Percentiles rank a stretch among this genome's conserved stretches.
phyloP scores from a whole-genome alignment of 495 filamentous ascomycete species.

The Penicillium steckii region DNA sequence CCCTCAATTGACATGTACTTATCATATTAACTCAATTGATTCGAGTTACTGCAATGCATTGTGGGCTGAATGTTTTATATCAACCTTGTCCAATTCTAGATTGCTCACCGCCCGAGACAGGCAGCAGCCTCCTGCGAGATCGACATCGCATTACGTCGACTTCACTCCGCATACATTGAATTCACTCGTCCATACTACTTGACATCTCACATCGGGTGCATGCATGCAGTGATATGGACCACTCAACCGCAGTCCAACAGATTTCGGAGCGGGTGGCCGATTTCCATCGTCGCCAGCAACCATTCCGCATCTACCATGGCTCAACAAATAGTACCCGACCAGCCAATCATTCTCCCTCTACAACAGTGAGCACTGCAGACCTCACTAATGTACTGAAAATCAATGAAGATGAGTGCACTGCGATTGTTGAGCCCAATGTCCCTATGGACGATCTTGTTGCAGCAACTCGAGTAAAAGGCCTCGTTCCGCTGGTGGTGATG shows the following conservation, averaged over 20 bases:
- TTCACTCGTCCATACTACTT: too few species aligned
- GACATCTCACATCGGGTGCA: not conserved
- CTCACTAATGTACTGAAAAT: conserved; percentile 55
- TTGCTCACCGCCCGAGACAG: too few species aligned
- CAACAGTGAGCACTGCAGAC: conserved; percentile 39
- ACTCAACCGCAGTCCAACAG: conserved; percentile 7
- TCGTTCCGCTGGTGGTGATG: conserved; percentile 56
- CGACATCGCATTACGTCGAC: not conserved
- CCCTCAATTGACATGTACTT: too few species aligned
- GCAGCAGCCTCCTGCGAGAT: not conserved
- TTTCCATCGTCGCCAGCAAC: conserved; percentile 56
- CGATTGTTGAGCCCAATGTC: conserved; percentile 55
- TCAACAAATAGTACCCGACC: conserved; percentile 72
- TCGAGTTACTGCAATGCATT: too few species aligned
- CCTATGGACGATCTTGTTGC: conserved; percentile 49
- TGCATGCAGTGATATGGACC: conserved; percentile 2
- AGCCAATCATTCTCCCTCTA: conserved; percentile 51
- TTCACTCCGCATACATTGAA: too few species aligned
- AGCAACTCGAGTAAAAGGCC: conserved; percentile 36
- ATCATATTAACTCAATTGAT: too few species aligned
- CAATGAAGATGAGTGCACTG: conserved; percentile 37
- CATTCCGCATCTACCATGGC: conserved; percentile 77
- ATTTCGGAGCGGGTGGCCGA: conserved; percentile 38
- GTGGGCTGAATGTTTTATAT: too few species aligned
- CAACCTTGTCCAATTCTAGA: too few species aligned